Evolutionary conservation across 805 yeast genomes (phyloP).

Genomic region (Kuraishia hungarica): DNA sequence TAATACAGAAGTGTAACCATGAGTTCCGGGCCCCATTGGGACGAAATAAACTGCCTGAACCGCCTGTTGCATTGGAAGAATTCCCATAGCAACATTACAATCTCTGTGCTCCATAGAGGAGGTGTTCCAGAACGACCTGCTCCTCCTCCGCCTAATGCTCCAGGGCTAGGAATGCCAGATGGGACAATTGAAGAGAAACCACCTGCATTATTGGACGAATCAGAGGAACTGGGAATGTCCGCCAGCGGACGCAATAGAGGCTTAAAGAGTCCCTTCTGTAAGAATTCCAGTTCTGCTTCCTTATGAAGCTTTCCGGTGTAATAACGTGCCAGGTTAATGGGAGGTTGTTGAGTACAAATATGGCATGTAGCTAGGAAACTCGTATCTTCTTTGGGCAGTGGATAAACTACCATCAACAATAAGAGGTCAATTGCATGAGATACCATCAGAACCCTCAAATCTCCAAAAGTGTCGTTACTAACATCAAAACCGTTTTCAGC

Average conservation of each 20-base stretch:
- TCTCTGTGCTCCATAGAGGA: slow-evolving; percentile 44
- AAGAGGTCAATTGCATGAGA: slow-evolving; percentile 55
- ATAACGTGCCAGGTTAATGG: slow-evolving; percentile 39
- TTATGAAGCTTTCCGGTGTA: slow-evolving; percentile 46
- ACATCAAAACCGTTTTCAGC: slow-evolving; percentile 37
- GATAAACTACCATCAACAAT: slow-evolving; percentile 51
- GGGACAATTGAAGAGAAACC: slow-evolving; percentile 18
- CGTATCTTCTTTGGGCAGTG: slow-evolving; percentile 42
- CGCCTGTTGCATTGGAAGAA: slow-evolving; percentile 61
- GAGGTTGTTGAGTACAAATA: slow-evolving; percentile 21
- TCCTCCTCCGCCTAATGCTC: not conserved
- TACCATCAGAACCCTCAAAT: slow-evolving; percentile 37
- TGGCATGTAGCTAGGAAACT: slow-evolving; percentile 26
- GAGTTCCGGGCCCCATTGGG: slow-evolving; percentile 43
- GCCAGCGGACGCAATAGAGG: slow-evolving; percentile 39
- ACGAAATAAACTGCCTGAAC: slow-evolving; percentile 37
- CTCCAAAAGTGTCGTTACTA: slow-evolving; percentile 21
- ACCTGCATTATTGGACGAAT: slow-evolving; percentile 7
- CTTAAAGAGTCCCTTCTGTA: slow-evolving; percentile 38
- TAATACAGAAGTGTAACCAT: slow-evolving; percentile 48
- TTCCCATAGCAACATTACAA: slow-evolving; percentile 67
- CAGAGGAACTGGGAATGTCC: slow-evolving; percentile 3
- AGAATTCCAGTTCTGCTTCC: slow-evolving; percentile 42
- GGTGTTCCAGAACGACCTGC: slow-evolving; percentile 8
- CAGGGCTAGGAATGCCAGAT: slow-evolving; percentile 9